phyloP scores from a whole-genome alignment of 2,329 filamentous ascomycete species.

The Fusarium oligoseptatum region DNA sequence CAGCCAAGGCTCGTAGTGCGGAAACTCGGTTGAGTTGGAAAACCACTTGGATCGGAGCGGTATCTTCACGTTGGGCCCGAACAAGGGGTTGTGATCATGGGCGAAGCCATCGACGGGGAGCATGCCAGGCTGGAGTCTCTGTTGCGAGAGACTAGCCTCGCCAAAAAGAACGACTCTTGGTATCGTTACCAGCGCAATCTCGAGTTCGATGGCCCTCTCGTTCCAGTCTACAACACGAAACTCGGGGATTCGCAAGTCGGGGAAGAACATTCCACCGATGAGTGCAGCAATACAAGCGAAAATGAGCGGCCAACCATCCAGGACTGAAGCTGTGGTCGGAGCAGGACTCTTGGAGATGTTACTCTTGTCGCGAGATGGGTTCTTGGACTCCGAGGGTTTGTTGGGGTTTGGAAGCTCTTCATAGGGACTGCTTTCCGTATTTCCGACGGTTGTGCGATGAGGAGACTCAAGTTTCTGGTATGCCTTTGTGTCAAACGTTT shows the following conservation, averaged over 20 bases:
- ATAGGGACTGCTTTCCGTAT: not conserved
- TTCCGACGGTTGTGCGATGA: not conserved
- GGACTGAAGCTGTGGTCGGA: not conserved
- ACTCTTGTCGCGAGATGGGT: not conserved
- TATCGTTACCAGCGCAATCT: not conserved
- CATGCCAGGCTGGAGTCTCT: not conserved
- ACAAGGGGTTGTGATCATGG: not conserved
- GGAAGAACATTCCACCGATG: not conserved
- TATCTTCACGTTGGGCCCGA: not conserved
- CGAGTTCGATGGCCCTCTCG: not conserved
- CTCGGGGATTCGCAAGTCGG: not conserved
- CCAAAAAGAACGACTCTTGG: not conserved
- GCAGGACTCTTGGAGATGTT: not conserved
- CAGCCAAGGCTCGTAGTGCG: not conserved
- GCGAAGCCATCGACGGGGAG: not conserved
- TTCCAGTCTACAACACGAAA: not conserved
- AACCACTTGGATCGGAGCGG: not conserved
- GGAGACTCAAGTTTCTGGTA: not conserved
- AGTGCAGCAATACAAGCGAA: not conserved
- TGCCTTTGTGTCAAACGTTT: not conserved
- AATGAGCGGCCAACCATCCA: not conserved
- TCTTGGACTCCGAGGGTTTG: not conserved
- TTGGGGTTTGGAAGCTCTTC: not conserved
- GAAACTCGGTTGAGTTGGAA: not conserved
- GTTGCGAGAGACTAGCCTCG: not conserved